Conservation (phyloP, 805 yeast genomes). For the Tetrapisispora fleetii region DNA sequence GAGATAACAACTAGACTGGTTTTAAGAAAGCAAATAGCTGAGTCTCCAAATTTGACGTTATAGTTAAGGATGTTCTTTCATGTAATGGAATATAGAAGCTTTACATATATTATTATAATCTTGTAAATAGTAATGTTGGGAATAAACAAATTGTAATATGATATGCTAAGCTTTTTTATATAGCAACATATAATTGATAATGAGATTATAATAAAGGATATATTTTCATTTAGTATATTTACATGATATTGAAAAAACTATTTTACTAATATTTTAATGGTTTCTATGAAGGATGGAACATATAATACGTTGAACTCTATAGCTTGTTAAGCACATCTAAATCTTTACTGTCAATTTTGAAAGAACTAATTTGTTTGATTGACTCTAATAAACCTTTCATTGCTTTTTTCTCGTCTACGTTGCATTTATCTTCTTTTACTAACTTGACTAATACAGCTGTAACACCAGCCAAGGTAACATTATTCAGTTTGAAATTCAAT, state of each 20-base stretch:
- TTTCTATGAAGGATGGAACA: background rate
- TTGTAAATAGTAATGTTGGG: no score
- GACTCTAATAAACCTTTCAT: background rate
- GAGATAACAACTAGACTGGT: background rate
- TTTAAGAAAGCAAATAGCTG: no score
- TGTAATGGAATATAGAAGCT: no score
- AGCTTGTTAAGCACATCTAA: background rate
- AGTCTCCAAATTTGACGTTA: no score
- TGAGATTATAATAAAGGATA: background rate
- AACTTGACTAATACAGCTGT: constrained; percentile 7
- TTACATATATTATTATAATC: no score
- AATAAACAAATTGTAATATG: constrained; percentile 2
- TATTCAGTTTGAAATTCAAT: constrained; percentile 8
- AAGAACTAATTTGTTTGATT: background rate
- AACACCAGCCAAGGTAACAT: constrained; percentile 8
- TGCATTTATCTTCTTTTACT: constrained; percentile 4
- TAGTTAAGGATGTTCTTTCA: no score
- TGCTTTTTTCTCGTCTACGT: background rate
- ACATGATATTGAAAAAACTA: background rate
- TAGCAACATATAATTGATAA: background rate
- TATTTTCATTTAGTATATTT: background rate
- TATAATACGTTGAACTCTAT: background rate
- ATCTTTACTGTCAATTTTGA: background rate
- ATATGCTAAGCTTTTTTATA: background rate
- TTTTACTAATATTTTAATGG: background rate